These are phyloP conservation scores for Phanerodontia chrysosporium DNA, from an alignment of 768 basidiomycete species.

Conservation along the genomic window DNA sequence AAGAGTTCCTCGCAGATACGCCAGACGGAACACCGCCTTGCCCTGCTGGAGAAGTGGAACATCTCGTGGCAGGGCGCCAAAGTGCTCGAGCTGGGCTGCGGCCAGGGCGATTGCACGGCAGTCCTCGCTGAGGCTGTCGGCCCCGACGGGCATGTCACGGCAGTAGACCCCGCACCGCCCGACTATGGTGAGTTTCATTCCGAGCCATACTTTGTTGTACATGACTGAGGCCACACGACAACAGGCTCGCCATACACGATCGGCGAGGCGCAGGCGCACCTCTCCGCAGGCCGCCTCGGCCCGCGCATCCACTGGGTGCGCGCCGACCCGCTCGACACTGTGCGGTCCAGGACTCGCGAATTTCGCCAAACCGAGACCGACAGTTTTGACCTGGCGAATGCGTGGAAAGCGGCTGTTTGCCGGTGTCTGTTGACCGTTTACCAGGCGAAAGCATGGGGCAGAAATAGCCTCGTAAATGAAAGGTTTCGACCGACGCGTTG, in stretches of 20 bases:
- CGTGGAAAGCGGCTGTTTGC: no score
- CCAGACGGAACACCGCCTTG: slow-evolving; percentile 30
- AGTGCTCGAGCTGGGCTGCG: slow-evolving; percentile 38
- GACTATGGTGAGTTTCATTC: slow-evolving; percentile 29
- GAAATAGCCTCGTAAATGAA: no score
- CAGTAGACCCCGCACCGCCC: slow-evolving; percentile 34
- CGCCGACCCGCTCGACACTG: slow-evolving; percentile 25
- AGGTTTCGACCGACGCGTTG: no score
- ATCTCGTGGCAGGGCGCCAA: slow-evolving; percentile 23
- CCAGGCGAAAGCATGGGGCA: no score
- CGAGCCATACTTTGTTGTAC: no score
- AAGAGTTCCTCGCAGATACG: neutral
- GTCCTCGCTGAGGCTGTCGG: slow-evolving; percentile 34
- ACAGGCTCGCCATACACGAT: slow-evolving; percentile 34
- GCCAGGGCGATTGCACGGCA: slow-evolving; percentile 38
- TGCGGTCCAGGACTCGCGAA: no score
- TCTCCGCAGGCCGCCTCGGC: slow-evolving; percentile 28
- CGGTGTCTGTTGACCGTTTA: no score
- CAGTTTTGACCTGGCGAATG: no score
- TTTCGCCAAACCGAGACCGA: no score
- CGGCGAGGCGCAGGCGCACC: slow-evolving; percentile 31
- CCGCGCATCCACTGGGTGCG: slow-evolving; percentile 32
- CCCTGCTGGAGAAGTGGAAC: slow-evolving; percentile 27
- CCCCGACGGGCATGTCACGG: slow-evolving; percentile 31
- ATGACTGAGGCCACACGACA: no score